A percentile compares a stretch with the other conserved stretches of the same genome.
phyloP scores from a whole-genome alignment of 2,329 filamentous ascomycete genomes.

The Sporothrix mexicana region DNA sequence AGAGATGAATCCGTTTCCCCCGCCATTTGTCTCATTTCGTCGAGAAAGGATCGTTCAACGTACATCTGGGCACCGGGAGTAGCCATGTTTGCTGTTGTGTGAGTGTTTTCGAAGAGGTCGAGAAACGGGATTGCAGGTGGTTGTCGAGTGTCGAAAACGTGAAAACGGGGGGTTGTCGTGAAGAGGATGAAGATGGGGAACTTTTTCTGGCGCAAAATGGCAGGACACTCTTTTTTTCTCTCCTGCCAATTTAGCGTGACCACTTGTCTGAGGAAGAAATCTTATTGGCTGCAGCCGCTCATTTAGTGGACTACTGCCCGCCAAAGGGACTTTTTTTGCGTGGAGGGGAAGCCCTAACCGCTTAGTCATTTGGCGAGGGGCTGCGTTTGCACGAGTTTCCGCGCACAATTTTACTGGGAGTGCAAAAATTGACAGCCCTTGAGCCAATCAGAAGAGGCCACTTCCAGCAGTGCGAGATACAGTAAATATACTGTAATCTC shows the following conservation, averaged over 20 bases:
- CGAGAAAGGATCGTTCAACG: slow-evolving; percentile 45
- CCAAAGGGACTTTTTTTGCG: slow-evolving; percentile 21
- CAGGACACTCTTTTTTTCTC: slow-evolving; percentile 29
- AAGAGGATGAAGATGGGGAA: slow-evolving; percentile 7
- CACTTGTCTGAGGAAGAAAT: slow-evolving; percentile 24
- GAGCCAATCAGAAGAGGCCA: not conserved
- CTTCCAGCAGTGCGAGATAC: not conserved
- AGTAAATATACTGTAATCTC: not conserved
- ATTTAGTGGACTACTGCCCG: slow-evolving; percentile 20
- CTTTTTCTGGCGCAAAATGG: slow-evolving; percentile 25
- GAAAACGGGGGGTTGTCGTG: slow-evolving; percentile 25
- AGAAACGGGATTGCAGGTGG: not conserved
- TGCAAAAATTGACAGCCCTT: not conserved
- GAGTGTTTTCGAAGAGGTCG: slow-evolving; percentile 25
- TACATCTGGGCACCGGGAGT: slow-evolving; percentile 67
- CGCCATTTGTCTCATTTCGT: not conserved
- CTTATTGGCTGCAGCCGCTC: not conserved
- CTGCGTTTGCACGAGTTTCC: not conserved
- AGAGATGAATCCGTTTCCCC: no score
- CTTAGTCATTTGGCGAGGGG: slow-evolving; percentile 32
- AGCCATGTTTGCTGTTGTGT: slow-evolving; percentile 56
- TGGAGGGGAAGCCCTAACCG: slow-evolving; percentile 39
- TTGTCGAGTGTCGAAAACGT: not conserved
- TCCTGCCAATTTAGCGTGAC: slow-evolving; percentile 17
- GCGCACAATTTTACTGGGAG: slow-evolving; percentile 19